These are phyloP conservation scores for Plasmodium knowlesi DNA, from an alignment of 169 alveolate genomes.

Conservation along the genomic window DNA sequence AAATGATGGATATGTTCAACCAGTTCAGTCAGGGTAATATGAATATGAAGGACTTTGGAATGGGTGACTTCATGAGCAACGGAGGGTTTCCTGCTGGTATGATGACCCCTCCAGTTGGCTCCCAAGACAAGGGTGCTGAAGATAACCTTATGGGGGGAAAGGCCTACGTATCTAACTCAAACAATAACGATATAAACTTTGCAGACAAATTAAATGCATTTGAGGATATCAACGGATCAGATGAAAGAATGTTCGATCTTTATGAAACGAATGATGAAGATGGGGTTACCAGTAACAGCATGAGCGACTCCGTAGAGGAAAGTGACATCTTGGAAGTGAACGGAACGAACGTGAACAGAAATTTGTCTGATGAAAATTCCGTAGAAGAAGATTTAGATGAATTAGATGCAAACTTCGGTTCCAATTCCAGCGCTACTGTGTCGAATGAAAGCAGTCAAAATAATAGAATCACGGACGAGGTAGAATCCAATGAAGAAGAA, in stretches of 20 bases:
- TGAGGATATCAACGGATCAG: neutral
- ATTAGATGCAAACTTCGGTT: neutral
- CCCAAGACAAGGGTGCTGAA: neutral
- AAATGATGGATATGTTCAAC: constrained; percentile 25
- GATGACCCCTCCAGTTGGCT: neutral
- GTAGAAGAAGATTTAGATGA: neutral
- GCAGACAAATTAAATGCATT: constrained; percentile 7
- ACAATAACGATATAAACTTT: neutral
- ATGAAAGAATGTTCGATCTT: neutral
- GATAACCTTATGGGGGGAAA: neutral
- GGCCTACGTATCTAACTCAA: neutral
- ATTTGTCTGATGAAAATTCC: constrained; percentile 10
- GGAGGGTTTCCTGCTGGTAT: neutral
- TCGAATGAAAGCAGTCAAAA: neutral
- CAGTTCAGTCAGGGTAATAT: neutral
- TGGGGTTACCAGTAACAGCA: neutral
- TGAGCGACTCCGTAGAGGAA: neutral
- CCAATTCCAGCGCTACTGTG: neutral
- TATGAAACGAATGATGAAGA: neutral
- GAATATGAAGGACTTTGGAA: neutral
- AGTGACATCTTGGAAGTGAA: neutral
- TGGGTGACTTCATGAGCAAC: neutral
- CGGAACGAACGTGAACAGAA: neutral
- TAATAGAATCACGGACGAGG: neutral
- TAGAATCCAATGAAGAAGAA: neutral